These are phyloP conservation scores for Hordeum marinum DNA, from an alignment of 176 grass and related monocot species.

Conservation along the genomic window DNA sequence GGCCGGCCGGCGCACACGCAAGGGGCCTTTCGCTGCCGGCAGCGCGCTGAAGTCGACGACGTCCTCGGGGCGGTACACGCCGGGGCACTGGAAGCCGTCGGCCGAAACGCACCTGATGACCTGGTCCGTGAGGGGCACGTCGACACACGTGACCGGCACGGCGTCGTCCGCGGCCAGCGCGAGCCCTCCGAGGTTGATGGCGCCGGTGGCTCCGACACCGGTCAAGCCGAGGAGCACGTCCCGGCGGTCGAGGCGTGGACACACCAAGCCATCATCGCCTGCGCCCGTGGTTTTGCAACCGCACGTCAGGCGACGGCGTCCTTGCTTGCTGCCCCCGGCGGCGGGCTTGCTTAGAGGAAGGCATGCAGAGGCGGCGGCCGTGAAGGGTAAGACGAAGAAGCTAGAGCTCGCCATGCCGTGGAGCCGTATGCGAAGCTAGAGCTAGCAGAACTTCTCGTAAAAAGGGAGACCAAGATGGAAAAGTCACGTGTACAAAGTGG, in stretches of 20 bases:
- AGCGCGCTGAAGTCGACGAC: slow-evolving; percentile 3
- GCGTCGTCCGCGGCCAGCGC: neutral
- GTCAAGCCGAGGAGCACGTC: neutral
- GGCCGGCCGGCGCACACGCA: neutral
- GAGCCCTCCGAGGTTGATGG: neutral
- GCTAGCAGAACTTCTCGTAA: neutral
- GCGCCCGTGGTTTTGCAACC: neutral
- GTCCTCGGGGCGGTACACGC: neutral
- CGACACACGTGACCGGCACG: neutral
- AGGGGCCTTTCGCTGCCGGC: neutral
- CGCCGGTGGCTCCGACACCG: neutral
- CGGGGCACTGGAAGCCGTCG: neutral
- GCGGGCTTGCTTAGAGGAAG: neutral
- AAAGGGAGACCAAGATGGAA: neutral
- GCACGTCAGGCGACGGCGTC: neutral
- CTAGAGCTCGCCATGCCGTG: neutral
- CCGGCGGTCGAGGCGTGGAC: neutral
- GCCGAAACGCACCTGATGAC: neutral
- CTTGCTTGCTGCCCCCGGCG: neutral
- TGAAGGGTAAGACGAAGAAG: neutral
- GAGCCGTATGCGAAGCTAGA: no score
- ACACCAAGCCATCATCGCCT: neutral
- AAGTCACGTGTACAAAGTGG: neutral
- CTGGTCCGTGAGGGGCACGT: neutral
- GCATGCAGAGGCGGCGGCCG: neutral